Evolutionary conservation across 2,329 filamentous ascomycete species (phyloP).

Genomic region (Ophidiomyces ophidiicola): DNA sequence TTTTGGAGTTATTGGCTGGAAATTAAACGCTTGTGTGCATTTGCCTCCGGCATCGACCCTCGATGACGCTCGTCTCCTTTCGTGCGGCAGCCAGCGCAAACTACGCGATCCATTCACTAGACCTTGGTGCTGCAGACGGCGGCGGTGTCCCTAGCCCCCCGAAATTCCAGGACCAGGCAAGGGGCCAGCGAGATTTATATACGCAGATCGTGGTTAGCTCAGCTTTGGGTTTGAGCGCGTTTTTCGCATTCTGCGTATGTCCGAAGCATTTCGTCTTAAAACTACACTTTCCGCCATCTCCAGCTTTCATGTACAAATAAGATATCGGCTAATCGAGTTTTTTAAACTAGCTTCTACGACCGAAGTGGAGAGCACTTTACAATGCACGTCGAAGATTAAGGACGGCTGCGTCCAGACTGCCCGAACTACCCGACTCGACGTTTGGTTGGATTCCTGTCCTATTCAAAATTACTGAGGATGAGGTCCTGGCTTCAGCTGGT

Average conservation of each 20-base stretch:
- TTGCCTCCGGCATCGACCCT: not conserved
- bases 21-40: no score
- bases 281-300: not conserved
- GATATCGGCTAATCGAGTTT: not conserved
- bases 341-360: conserved; percentile 56
- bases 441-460: conserved; percentile 89
- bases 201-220: conserved; percentile 36
- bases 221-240: conserved; percentile 33
- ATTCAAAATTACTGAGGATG: conserved; percentile 73
- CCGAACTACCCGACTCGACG: conserved; percentile 67
- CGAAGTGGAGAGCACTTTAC: conserved; percentile 84
- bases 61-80: conserved; percentile 11
- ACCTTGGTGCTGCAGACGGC: conserved; percentile 1
- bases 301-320: not conserved
- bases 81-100: conserved; percentile 17
- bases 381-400: conserved; percentile 72
- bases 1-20: no score
- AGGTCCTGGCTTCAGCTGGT: conserved; percentile 78
- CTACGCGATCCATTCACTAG: conserved; percentile 6
- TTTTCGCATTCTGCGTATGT: conserved; percentile 37
- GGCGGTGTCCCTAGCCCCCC: conserved; percentile 16
- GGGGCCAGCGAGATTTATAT: conserved; percentile 30
- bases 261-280: no score
- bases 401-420: conserved; percentile 53
- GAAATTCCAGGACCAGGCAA: conserved; percentile 24